A percentile compares a stretch with the other conserved stretches of the same genome.
These are phyloP conservation scores for Yarrowia sp. DNA, from an alignment of 805 yeast genomes.

Conservation along the genomic window DNA sequence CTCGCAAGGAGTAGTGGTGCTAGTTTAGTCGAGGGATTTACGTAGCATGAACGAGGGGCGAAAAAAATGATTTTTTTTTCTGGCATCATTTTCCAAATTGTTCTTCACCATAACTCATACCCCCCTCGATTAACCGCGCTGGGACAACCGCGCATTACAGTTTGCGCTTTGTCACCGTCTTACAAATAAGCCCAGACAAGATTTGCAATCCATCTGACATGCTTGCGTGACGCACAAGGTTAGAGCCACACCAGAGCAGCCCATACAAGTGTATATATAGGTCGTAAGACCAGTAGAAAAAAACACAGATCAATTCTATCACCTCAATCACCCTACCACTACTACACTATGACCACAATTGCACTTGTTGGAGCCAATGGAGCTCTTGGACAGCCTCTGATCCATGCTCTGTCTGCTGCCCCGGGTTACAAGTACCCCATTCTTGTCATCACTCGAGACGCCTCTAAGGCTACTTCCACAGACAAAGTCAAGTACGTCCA, in stretches of 20 bases:
- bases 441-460: conserved; percentile 50
- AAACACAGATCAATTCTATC: neutral
- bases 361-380: conserved; percentile 59
- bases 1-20: neutral
- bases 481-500: conserved; percentile 26
- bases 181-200: neutral
- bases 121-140: too few species aligned
- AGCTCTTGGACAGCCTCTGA: conserved; percentile 48
- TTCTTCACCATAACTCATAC: too few species aligned
- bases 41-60: neutral
- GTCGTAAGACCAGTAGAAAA: too few species aligned
- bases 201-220: neutral
- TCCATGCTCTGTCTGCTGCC: conserved; percentile 47
- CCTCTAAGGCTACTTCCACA: conserved; percentile 38
- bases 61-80: neutral
- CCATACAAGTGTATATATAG: neutral
- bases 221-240: neutral
- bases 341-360: conserved; percentile 39
- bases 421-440: conserved; percentile 52
- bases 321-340: neutral
- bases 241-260: neutral
- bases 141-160: too few species aligned
- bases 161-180: too few species aligned
- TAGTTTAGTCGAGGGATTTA: neutral
- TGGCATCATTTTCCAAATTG: neutral